A percentile compares a stretch with the other conserved stretches of the same genome.
Evolutionary conservation across 2,329 filamentous ascomycete species (phyloP).

Genomic region (Chaetomiaceae sp.): DNA sequence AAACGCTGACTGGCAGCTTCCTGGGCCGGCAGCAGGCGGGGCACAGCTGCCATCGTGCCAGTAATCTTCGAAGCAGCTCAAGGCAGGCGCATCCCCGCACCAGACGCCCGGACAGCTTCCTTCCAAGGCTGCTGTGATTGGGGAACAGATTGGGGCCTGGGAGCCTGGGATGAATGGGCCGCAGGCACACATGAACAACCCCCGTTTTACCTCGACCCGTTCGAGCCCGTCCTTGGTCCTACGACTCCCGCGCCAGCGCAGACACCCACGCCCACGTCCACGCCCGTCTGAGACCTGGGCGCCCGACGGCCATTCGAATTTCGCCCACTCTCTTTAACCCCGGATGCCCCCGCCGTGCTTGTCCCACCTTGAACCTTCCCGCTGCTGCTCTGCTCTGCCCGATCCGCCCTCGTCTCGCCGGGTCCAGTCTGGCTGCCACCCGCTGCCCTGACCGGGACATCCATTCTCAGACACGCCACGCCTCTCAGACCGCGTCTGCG

Average conservation of each 20-base stretch:
- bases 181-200: no score
- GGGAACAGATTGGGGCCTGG: no score
- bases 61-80: no score
- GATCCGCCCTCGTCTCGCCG: neutral
- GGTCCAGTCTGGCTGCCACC: slow-evolving; percentile 2
- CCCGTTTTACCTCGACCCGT: no score
- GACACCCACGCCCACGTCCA: neutral
- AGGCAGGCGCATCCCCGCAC: no score
- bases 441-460: no score
- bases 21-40: neutral
- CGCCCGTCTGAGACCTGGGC: slow-evolving; percentile 21
- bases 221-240: no score
- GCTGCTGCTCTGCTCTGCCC: slow-evolving; percentile 3
- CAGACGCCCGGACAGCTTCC: no score
- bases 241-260: no score
- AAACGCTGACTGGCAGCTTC: slow-evolving; percentile 1
- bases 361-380: neutral
- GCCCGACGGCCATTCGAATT: slow-evolving; percentile 21
- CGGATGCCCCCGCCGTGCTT: neutral
- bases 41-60: no score
- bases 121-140: slow-evolving; percentile 19
- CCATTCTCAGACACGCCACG: slow-evolving; percentile 4
- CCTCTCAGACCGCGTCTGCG: neutral
- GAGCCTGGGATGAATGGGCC: no score
- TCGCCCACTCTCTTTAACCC: slow-evolving; percentile 5